Percentiles rank a stretch among this genome's conserved stretches.
These are phyloP conservation scores for Calonectria hawksworthii DNA, from an alignment of 2,329 filamentous ascomycete species.

Conservation along the genomic window DNA sequence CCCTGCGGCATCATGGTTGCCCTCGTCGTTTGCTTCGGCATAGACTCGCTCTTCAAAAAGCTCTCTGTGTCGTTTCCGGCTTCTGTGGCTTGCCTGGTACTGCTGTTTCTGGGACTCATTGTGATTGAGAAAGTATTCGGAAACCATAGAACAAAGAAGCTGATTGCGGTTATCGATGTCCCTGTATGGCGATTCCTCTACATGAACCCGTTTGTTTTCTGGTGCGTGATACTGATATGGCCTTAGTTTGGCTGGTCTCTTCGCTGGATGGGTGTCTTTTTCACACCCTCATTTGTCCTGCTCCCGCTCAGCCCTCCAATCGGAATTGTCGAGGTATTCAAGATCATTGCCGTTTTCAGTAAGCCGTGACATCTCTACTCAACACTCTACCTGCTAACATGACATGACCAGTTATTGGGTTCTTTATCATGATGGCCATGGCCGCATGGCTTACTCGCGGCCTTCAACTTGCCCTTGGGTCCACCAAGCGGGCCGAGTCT, in stretches of 20 bases:
- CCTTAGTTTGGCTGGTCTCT: slow-evolving; percentile 68
- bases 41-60: slow-evolving; percentile 59
- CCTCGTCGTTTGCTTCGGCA: slow-evolving; percentile 59
- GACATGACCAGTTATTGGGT: slow-evolving; percentile 63
- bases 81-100: slow-evolving; percentile 70
- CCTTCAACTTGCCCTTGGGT: slow-evolving; percentile 65
- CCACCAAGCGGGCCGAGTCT: slow-evolving; percentile 65
- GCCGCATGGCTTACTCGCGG: slow-evolving; percentile 68
- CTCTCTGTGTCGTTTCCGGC: slow-evolving; percentile 69
- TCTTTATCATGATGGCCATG: slow-evolving; percentile 64
- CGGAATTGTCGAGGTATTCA: slow-evolving; percentile 66
- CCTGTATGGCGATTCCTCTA: slow-evolving; percentile 56
- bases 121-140: slow-evolving; percentile 62
- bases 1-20: slow-evolving; percentile 60
- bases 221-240: not conserved
- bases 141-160: slow-evolving; percentile 59
- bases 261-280: slow-evolving; percentile 71
- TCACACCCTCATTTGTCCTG: slow-evolving; percentile 71
- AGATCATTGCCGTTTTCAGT: slow-evolving; percentile 73
- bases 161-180: slow-evolving; percentile 66
- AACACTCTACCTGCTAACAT: not conserved
- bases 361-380: slow-evolving; percentile 36
- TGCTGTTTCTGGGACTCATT: slow-evolving; percentile 66
- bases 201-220: not conserved
- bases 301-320: slow-evolving; percentile 70